Percentiles rank a stretch among this genome's conserved stretches.
These are phyloP conservation scores for Colletotrichum sansevieriae DNA, from an alignment of 2,329 filamentous ascomycete genomes.

Conservation along the genomic window DNA sequence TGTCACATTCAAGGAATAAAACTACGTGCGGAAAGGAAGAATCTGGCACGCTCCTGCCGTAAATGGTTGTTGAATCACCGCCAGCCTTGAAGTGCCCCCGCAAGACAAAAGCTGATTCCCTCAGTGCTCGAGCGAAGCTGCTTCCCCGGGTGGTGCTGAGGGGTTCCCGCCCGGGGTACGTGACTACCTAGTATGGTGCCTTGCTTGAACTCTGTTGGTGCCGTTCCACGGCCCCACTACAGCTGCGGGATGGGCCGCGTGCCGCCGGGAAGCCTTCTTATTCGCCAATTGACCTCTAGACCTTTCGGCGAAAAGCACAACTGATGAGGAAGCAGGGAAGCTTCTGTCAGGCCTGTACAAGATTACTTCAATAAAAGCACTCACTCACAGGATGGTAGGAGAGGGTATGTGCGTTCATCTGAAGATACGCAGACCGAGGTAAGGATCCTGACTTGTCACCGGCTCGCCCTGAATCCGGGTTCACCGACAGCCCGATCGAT, in stretches of 20 bases:
- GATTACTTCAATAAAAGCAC: not conserved
- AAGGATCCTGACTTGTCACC: not conserved
- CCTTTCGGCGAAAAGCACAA: slow-evolving; percentile 8
- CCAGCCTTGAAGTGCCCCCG: no score
- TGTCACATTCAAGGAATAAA: not conserved
- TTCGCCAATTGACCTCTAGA: slow-evolving; percentile 32
- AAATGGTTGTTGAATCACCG: no score
- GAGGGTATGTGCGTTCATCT: no score
- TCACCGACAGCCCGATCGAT: not conserved
- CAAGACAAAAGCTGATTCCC: not conserved
- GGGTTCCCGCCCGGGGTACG: not conserved
- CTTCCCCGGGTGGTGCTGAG: slow-evolving; percentile 1
- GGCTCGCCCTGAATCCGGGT: no score
- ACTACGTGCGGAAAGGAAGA: no score
- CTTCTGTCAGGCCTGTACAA: no score
- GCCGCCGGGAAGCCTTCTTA: slow-evolving; percentile 19
- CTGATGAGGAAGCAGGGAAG: slow-evolving; percentile 17
- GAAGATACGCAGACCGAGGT: not conserved
- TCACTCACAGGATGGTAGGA: not conserved
- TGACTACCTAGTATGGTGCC: no score
- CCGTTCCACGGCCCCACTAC: slow-evolving; percentile 5
- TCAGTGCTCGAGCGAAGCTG: not conserved
- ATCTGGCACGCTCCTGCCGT: no score
- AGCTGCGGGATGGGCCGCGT: slow-evolving; percentile 21
- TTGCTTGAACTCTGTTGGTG: not conserved